Evolutionary conservation across 2,329 filamentous ascomycete genomes (phyloP).

Genomic region (Colletotrichum godetiae): DNA sequence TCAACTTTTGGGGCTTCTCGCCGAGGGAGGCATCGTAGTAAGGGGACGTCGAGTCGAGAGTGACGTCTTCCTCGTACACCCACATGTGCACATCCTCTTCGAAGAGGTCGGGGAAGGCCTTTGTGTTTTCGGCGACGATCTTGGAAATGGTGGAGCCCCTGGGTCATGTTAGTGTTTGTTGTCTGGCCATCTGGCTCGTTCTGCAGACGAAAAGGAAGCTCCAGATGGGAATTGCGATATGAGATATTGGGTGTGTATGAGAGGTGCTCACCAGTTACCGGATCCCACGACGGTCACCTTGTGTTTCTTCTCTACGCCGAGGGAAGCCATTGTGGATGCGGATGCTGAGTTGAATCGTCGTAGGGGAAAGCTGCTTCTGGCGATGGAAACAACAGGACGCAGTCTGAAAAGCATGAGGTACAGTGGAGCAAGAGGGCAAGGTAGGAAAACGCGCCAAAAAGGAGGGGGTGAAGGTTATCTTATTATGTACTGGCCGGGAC

Average conservation of each 20-base stretch:
- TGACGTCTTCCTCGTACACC: conserved; percentile 95
- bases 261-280: conserved; percentile 83
- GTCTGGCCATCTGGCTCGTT: background rate
- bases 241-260: background rate
- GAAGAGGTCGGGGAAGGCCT: conserved; percentile 81
- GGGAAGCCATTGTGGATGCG: conserved; percentile 42
- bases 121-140: conserved; percentile 93
- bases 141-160: conserved; percentile 98
- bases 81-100: conserved; percentile 96
- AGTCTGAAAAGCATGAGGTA: conserved; percentile 37
- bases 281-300: conserved; percentile 95
- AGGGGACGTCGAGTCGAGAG: conserved; percentile 76
- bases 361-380: conserved; percentile 27
- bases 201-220: background rate
- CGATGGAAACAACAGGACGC: conserved; percentile 28
- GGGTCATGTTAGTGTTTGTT: conserved; percentile 25
- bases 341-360: conserved; percentile 20
- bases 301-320: conserved; percentile 77
- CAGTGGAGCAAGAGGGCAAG: background rate
- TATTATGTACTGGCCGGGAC: conserved; percentile 4
- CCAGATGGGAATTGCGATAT: background rate
- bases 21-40: conserved; percentile 75
- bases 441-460: background rate
- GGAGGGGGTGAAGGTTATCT: conserved; percentile 27
- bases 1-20: conserved; percentile 85